These are phyloP conservation scores for Clonostachys sp. DNA, from an alignment of 2,329 filamentous ascomycete genomes.

Conservation along the genomic window DNA sequence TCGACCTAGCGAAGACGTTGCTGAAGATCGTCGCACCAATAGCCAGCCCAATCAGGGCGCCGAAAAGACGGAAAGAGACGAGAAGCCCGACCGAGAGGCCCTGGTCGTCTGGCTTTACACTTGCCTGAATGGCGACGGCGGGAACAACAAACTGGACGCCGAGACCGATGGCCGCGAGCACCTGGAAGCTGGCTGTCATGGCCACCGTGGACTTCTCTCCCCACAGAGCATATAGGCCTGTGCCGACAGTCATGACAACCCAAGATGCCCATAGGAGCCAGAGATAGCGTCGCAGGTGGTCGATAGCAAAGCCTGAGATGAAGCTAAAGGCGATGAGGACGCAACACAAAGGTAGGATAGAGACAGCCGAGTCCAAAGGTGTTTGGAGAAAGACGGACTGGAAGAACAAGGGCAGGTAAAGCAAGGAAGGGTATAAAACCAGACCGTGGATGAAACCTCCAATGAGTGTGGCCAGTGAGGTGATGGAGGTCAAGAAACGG, in stretches of 20 bases:
- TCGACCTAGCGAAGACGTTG: constrained; percentile 14
- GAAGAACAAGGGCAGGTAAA: constrained; percentile 22
- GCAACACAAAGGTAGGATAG: constrained; percentile 17
- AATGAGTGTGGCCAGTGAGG: constrained; percentile 13
- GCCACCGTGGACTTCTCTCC: constrained; percentile 1
- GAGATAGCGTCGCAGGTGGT: background rate
- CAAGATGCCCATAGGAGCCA: constrained; percentile 11
- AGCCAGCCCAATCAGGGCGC: constrained; percentile 26
- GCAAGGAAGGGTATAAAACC: constrained; percentile 15
- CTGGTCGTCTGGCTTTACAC: constrained; percentile 19
- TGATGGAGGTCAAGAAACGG: constrained; percentile 18
- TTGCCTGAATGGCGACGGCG: constrained; percentile 26
- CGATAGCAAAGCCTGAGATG: background rate
- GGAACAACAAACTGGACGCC: constrained; percentile 6
- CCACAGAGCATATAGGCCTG: constrained; percentile 11
- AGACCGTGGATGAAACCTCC: constrained; percentile 20
- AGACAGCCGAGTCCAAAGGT: constrained; percentile 16
- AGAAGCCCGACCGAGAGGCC: constrained; percentile 25
- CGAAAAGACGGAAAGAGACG: constrained; percentile 25
- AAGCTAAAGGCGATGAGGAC: background rate
- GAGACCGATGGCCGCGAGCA: constrained; percentile 18
- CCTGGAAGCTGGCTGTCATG: constrained; percentile 10
- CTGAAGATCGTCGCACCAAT: constrained; percentile 25
- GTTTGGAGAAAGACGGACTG: constrained; percentile 21
- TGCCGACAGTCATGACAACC: constrained; percentile 10